Conservation (phyloP, 176 grass and related monocot species). For the barley (Hordeum vulgare) region MorexV3_pseudomolecules_assembly NC_058520.1:231907630-231908129, state of each 20-base stretch:
- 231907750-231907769: background rate
- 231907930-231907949: background rate
- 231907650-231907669: background rate
- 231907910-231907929: background rate
- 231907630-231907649: background rate
- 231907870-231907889: background rate
- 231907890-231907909: background rate
- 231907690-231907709: background rate
- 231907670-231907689: background rate
- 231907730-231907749: background rate
- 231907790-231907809: too few species aligned
- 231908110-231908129: conserved; percentile 56
- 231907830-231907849: too few species aligned
- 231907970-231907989: background rate
- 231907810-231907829: too few species aligned
- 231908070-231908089: background rate
- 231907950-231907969: background rate
- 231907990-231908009: background rate
- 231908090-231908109: conserved; percentile 58
- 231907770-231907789: background rate
- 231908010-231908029: background rate
- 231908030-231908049: conserved; percentile 36
- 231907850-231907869: too few species aligned
- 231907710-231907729: background rate
- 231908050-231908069: conserved; percentile 23